phyloP scores from a whole-genome alignment of 2,329 filamentous ascomycete species.

The Rhynchosporium secalis region DNA sequence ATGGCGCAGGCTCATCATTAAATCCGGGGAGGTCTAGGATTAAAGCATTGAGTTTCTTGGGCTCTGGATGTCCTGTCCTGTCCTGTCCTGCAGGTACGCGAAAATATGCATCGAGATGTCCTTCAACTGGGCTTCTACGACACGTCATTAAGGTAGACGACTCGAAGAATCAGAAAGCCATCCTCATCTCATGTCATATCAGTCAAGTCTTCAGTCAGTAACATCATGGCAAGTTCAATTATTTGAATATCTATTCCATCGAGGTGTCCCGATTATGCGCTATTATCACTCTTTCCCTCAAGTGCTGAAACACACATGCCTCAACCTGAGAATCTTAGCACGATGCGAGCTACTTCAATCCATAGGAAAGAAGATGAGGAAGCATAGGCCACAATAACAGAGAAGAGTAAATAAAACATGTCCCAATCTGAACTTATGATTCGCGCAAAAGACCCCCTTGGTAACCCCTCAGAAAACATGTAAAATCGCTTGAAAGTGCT shows the following conservation, averaged over 20 bases:
- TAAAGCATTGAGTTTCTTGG: no score
- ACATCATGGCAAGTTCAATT: not conserved
- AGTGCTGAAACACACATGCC: conserved; percentile 14
- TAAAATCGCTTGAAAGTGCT: conserved; percentile 21
- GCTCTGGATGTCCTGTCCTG: no score
- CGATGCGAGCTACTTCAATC: not conserved
- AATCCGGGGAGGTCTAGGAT: not conserved
- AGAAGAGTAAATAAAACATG: not conserved
- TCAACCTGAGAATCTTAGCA: not conserved
- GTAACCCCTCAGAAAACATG: conserved; percentile 1
- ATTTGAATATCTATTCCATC: conserved; percentile 2
- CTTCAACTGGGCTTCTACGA: not conserved
- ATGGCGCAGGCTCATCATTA: conserved; percentile 7
- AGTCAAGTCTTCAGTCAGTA: not conserved
- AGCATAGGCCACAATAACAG: not conserved
- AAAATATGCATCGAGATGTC: not conserved
- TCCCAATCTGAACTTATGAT: conserved; percentile 14
- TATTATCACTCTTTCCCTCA: conserved; percentile 10
- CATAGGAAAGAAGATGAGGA: not conserved
- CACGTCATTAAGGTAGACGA: no score
- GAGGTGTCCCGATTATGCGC: conserved; percentile 18
- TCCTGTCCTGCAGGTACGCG: not conserved
- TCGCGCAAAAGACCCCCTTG: not conserved
- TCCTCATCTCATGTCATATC: not conserved
- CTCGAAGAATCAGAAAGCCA: not conserved